Conservation (phyloP, 257 asterid species). For the Salvia splendens region DNA sequence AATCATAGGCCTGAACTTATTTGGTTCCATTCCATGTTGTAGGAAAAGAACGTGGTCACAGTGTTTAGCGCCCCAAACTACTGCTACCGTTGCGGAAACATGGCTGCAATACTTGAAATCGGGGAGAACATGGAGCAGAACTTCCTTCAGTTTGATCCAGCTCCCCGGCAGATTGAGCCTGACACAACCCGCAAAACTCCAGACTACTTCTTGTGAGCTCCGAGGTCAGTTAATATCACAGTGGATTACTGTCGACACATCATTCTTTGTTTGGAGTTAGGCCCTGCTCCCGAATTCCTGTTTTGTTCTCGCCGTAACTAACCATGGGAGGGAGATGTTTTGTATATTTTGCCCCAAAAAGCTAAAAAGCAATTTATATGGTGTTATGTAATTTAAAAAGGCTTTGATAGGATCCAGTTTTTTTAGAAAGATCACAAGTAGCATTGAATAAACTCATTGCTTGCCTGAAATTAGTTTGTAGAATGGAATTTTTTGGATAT, state of each 20-base stretch:
- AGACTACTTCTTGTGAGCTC: conserved; percentile 78
- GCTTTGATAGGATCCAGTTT: conserved; percentile 21
- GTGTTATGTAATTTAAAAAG: conserved; percentile 49
- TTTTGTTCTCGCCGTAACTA: conserved; percentile 41
- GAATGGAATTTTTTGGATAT: too few relatives aligned
- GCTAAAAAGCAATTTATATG: conserved; percentile 47
- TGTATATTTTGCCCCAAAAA: conserved; percentile 46
- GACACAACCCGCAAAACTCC: conserved; percentile 95
- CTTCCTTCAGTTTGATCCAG: conserved; percentile 95
- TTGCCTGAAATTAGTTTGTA: conserved; percentile 10
- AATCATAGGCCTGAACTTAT: conserved; percentile 16
- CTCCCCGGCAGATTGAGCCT: conserved; percentile 96
- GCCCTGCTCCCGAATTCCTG: conserved; percentile 46
- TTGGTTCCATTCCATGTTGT: conserved; percentile 25
- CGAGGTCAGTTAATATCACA: conserved; percentile 29
- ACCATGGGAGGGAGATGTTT: conserved; percentile 43
- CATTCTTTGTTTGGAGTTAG: conserved; percentile 52
- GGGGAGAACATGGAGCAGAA: conserved; percentile 95
- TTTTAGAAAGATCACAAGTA: conserved; percentile 2
- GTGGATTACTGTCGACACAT: conserved; percentile 45
- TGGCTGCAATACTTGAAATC: conserved; percentile 96
- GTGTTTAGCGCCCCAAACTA: conserved; percentile 96
- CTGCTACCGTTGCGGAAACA: conserved; percentile 94
- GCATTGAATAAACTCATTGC: conserved; percentile 28
- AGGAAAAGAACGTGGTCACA: conserved; percentile 95